Evolutionary conservation across 192 early-diverging fungal species (phyloP).

Genomic region (Backusella psychrophila): DNA sequence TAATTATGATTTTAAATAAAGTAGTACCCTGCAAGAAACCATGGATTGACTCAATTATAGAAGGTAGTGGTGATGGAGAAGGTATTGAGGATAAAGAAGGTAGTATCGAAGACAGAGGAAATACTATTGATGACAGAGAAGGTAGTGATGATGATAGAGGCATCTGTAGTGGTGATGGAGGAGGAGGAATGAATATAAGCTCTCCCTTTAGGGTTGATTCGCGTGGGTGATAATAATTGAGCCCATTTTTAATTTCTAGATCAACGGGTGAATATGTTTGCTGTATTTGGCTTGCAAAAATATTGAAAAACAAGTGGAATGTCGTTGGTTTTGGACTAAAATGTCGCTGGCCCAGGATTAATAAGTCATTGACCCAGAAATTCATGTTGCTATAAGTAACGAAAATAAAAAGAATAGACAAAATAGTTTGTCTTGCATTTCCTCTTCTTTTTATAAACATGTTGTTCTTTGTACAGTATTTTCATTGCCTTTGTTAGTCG

Average conservation of each 20-base stretch:
- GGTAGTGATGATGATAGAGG: too few species aligned
- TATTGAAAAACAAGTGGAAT: neutral
- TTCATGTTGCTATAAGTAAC: too few species aligned
- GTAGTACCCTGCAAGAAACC: neutral
- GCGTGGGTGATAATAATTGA: neutral
- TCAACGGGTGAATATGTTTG: neutral
- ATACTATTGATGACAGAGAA: too few species aligned
- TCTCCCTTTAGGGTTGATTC: neutral
- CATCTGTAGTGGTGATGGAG: neutral
- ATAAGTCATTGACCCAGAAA: too few species aligned
- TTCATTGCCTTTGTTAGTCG: too few species aligned
- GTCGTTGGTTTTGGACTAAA: neutral
- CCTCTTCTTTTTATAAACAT: too few species aligned
- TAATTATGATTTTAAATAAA: neutral
- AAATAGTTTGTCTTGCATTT: too few species aligned
- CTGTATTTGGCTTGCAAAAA: neutral
- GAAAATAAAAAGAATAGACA: too few species aligned
- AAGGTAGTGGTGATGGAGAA: neutral
- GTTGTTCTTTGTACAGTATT: too few species aligned
- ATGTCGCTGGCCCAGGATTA: too few species aligned
- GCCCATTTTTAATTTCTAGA: neutral
- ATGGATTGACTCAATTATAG: neutral
- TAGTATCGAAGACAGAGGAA: too few species aligned
- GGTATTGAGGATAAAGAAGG: too few species aligned
- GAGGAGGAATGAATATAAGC: neutral